phyloP scores from a whole-genome alignment of 257 asterid species.

The Gynochthodes officinalis region DNA sequence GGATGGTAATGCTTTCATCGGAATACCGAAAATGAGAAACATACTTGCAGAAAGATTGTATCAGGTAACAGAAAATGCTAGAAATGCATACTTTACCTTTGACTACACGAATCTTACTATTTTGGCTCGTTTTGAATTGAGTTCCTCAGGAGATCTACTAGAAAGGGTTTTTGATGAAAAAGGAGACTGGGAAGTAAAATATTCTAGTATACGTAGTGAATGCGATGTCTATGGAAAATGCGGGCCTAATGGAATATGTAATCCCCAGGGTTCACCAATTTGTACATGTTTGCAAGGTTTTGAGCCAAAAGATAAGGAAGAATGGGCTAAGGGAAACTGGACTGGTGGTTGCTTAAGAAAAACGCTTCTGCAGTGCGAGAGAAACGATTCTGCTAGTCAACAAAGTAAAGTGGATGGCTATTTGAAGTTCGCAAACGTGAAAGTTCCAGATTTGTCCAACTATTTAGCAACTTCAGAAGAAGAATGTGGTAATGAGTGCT shows the following conservation, averaged over 20 bases:
- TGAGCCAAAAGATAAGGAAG: conserved; percentile 24
- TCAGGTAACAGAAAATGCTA: background rate
- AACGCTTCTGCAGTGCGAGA: conserved; percentile 31
- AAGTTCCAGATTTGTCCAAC: conserved; percentile 40
- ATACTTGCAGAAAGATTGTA: background rate
- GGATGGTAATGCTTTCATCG: conserved; percentile 18
- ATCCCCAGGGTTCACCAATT: conserved; percentile 28
- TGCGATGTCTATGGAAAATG: conserved; percentile 28
- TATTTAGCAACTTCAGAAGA: conserved; percentile 19
- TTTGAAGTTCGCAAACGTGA: conserved; percentile 30
- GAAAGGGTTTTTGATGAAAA: conserved; percentile 2
- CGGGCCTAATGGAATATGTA: conserved; percentile 43
- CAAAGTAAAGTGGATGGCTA: conserved; percentile 43
- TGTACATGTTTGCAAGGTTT: conserved; percentile 53
- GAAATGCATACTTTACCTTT: background rate
- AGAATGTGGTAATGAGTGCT: conserved; percentile 40
- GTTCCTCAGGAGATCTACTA: conserved; percentile 9
- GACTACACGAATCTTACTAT: background rate
- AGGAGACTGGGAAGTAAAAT: conserved; percentile 9
- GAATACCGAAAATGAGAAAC: background rate
- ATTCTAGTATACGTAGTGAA: background rate
- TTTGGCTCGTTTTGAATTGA: background rate
- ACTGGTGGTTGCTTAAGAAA: conserved; percentile 45
- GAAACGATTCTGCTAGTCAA: conserved; percentile 2
- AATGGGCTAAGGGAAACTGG: conserved; percentile 49